Conservation (phyloP, 129 eudicot species). For the Tagetes erecta region DNA sequence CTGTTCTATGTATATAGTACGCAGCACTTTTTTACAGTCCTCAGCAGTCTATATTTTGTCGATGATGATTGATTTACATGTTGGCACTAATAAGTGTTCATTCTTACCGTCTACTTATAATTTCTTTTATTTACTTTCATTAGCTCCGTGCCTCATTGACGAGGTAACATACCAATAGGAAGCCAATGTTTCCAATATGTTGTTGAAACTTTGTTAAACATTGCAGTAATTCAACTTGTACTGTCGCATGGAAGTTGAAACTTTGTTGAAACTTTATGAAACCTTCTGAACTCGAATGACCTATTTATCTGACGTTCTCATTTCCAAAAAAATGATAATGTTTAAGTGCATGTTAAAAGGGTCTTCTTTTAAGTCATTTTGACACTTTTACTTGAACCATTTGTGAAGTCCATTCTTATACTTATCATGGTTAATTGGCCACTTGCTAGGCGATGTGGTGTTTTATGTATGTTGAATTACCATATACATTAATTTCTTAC, state of each 20-base stretch:
- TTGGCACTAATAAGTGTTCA: not conserved
- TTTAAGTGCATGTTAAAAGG: slow-evolving; percentile 1
- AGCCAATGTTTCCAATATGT: not conserved
- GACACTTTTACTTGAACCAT: slow-evolving; percentile 9
- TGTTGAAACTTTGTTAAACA: slow-evolving; percentile 9
- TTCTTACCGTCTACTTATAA: slow-evolving; percentile 1
- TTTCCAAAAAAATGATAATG: not conserved
- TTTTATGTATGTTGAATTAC: slow-evolving; percentile 10
- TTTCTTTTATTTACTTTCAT: not conserved
- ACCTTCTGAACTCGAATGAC: not conserved
- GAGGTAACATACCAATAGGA: not conserved
- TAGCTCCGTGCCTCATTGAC: slow-evolving; percentile 1
- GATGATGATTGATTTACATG: not conserved
- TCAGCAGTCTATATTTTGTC: not conserved
- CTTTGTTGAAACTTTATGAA: not conserved
- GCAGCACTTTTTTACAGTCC: not conserved
- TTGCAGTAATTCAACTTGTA: not conserved
- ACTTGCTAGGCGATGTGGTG: not conserved
- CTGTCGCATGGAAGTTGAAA: not conserved
- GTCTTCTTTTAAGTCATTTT: slow-evolving; percentile 3
- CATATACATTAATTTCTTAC: not conserved
- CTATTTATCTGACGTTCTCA: not conserved
- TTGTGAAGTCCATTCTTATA: not conserved
- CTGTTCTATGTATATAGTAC: not conserved
- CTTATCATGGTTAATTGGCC: not conserved